phyloP scores from a whole-genome alignment of 352 stramenopile species.

The Globisporangium cylindrosporum region DNA sequence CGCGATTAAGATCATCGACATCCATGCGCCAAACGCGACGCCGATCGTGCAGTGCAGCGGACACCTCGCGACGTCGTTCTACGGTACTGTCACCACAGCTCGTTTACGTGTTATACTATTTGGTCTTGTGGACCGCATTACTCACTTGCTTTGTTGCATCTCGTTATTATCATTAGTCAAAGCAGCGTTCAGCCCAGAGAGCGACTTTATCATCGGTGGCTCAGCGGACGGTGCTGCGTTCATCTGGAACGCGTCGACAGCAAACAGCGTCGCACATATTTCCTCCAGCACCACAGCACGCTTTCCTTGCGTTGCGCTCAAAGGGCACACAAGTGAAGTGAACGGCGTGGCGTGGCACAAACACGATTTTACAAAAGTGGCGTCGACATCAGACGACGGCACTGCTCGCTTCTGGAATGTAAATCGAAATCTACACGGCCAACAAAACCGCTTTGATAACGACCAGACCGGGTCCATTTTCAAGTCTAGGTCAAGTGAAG shows the following conservation, averaged over 20 bases:
- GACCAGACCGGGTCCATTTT: neutral
- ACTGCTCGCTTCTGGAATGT: constrained; percentile 43
- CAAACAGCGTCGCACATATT: neutral
- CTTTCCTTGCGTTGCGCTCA: constrained; percentile 44
- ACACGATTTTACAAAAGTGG: constrained; percentile 47
- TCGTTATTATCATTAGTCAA: constrained; percentile 28
- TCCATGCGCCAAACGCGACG: constrained; percentile 11
- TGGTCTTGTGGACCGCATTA: neutral
- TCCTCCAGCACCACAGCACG: neutral
- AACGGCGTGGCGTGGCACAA: constrained; percentile 63
- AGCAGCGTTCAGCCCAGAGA: constrained; percentile 53
- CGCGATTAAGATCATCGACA: constrained; percentile 54
- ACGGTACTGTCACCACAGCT: constrained; percentile 30
- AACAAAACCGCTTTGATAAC: neutral
- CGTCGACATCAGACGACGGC: constrained; percentile 65
- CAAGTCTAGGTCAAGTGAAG: neutral
- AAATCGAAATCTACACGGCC: constrained; percentile 2
- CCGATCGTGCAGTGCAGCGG: constrained; percentile 39
- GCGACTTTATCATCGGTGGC: constrained; percentile 54
- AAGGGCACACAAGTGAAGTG: constrained; percentile 59
- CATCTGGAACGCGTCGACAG: constrained; percentile 43
- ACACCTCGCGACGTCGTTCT: constrained; percentile 64
- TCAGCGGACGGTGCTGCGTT: constrained; percentile 57
- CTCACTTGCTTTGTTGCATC: neutral
- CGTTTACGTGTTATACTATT: neutral